phyloP scores from a whole-genome alignment of 2,329 filamentous ascomycete genomes.

The Xylariaceae sp. region DNA sequence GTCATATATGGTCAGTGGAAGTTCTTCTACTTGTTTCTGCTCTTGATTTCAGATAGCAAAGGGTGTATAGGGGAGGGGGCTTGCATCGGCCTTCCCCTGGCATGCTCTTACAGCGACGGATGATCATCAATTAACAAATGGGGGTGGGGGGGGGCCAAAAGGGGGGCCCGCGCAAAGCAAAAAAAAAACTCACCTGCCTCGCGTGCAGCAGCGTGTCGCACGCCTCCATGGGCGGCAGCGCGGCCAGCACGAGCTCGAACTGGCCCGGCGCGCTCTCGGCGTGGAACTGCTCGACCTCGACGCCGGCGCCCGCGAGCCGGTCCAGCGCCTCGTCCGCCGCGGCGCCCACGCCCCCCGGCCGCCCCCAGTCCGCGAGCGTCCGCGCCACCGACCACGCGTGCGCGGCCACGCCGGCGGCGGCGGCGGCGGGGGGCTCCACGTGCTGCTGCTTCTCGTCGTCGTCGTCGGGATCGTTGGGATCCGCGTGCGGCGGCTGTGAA shows the following conservation, averaged over 20 bases:
- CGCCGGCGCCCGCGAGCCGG: slow-evolving; percentile 51
- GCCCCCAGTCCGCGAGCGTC: slow-evolving; percentile 49
- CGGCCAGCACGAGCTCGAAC: slow-evolving; percentile 67
- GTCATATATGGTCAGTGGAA: too few species aligned
- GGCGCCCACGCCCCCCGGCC: slow-evolving; percentile 34
- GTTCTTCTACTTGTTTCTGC: too few species aligned
- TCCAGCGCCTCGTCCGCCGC: slow-evolving; percentile 60
- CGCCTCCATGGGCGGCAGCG: slow-evolving; percentile 54
- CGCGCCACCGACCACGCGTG: slow-evolving; percentile 67
- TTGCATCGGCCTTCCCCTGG: too few species aligned
- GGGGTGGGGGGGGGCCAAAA: too few species aligned
- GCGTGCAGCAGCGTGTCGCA: slow-evolving; percentile 66
- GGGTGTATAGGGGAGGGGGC: too few species aligned
- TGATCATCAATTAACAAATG: too few species aligned
- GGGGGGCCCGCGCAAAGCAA: too few species aligned
- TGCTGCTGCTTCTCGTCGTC: slow-evolving; percentile 25
- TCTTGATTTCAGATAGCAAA: too few species aligned
- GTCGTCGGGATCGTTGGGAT: slow-evolving; percentile 32
- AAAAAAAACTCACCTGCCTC: too few species aligned
- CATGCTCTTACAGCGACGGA: too few species aligned
- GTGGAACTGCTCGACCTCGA: slow-evolving; percentile 66
- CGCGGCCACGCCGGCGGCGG: slow-evolving; percentile 45
- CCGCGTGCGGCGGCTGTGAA: too few species aligned
- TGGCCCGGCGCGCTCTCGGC: slow-evolving; percentile 66
- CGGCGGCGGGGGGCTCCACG: too few species aligned